phyloP scores from a whole-genome alignment of 116 monocot genomes.

The Iris pallida region DNA sequence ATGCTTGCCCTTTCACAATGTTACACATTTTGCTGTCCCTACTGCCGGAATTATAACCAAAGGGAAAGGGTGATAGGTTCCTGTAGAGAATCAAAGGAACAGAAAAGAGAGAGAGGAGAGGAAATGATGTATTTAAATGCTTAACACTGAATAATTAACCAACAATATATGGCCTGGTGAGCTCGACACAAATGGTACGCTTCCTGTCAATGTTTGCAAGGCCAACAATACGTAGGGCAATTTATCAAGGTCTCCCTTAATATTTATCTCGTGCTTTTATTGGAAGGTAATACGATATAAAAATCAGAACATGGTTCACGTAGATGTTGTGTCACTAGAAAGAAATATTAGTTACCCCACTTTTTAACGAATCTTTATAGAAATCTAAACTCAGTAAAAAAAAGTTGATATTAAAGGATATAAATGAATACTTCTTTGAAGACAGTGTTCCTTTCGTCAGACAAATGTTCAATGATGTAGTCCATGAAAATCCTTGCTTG shows the following conservation, averaged over 20 bases:
- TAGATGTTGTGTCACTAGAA: no score
- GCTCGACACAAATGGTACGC: conserved; percentile 92
- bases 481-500: no score
- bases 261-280: conserved; percentile 81
- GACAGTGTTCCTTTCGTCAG: no score
- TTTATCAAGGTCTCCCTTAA: conserved; percentile 73
- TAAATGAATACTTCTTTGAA: no score
- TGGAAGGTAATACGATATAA: conserved; percentile 61
- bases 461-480: no score
- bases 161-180: conserved; percentile 67
- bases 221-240: conserved; percentile 64
- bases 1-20: neutral
- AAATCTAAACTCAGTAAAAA: no score
- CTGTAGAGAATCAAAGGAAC: no score
- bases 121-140: neutral
- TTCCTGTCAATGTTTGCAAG: conserved; percentile 78
- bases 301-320: no score
- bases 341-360: no score
- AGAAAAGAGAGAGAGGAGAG: no score
- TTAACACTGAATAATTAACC: neutral
- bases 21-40: neutral
- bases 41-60: conserved; percentile 5
- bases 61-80: neutral
- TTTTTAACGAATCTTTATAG: no score
- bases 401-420: no score